These are phyloP conservation scores for Chloranthus sessilifolius DNA, from an alignment of 164 flowering plant species.

Conservation along the genomic window DNA sequence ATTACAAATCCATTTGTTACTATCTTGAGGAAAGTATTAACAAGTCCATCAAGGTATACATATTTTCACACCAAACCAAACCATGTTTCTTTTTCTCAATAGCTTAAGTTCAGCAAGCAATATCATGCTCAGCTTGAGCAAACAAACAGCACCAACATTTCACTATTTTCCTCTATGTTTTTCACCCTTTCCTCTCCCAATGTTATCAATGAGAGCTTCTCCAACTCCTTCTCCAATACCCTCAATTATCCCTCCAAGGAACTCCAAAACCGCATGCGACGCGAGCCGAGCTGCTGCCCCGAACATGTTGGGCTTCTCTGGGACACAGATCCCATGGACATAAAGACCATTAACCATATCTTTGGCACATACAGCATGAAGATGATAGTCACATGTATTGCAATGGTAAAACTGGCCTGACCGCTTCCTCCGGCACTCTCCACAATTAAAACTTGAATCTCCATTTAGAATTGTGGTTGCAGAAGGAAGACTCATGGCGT, in stretches of 20 bases:
- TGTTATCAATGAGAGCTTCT: slow-evolving; percentile 38
- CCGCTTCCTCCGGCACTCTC: slow-evolving; percentile 52
- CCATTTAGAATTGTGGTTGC: slow-evolving; percentile 6
- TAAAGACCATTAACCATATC: slow-evolving; percentile 58
- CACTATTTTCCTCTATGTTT: not conserved
- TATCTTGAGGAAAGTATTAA: too few species aligned
- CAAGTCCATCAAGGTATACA: too few species aligned
- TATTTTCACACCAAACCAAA: too few species aligned
- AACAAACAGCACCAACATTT: not conserved
- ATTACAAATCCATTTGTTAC: too few species aligned
- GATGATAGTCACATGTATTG: slow-evolving; percentile 50
- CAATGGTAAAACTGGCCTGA: slow-evolving; percentile 54
- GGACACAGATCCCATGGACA: slow-evolving; percentile 31
- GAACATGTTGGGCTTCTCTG: slow-evolving; percentile 37
- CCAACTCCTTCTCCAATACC: slow-evolving; percentile 81
- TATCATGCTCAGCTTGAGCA: not conserved
- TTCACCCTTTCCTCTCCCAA: slow-evolving; percentile 22
- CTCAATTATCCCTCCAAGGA: slow-evolving; percentile 62
- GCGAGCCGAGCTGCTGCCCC: slow-evolving; percentile 56
- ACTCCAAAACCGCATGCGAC: slow-evolving; percentile 48
- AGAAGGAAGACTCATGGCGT: slow-evolving; percentile 38
- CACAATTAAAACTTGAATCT: slow-evolving; percentile 24
- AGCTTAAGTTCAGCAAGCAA: too few species aligned
- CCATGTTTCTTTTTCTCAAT: too few species aligned
- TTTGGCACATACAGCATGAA: slow-evolving; percentile 84